Percentiles rank a stretch among this genome's conserved stretches.
Conservation (phyloP, 169 alveolate genomes). For the Cryptosporidium muris region DNA sequence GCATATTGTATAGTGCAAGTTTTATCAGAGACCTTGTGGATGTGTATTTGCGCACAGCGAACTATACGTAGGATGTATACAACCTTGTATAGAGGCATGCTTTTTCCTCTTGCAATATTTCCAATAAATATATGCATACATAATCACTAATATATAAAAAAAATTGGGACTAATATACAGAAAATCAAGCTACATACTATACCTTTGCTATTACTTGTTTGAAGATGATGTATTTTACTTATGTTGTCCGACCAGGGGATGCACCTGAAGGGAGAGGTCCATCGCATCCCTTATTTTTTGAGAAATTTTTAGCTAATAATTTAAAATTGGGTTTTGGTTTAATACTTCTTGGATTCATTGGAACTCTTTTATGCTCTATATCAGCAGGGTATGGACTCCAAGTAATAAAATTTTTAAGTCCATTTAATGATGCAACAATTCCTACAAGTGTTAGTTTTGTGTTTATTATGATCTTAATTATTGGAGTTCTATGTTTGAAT, state of each 20-base stretch:
- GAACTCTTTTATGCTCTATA: slow-evolving; percentile 15
- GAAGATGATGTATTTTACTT: slow-evolving; percentile 87
- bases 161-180: neutral
- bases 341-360: slow-evolving; percentile 39
- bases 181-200: neutral
- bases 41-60: slow-evolving; percentile 68
- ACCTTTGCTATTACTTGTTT: slow-evolving; percentile 1
- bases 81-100: slow-evolving; percentile 37
- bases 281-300: slow-evolving; percentile 86
- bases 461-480: slow-evolving; percentile 29
- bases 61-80: slow-evolving; percentile 48
- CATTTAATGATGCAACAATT: slow-evolving; percentile 33
- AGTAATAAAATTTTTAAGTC: slow-evolving; percentile 38
- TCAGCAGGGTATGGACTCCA: slow-evolving; percentile 35
- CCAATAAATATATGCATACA: slow-evolving; percentile 19
- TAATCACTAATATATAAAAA: neutral
- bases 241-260: slow-evolving; percentile 93
- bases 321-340: slow-evolving; percentile 83
- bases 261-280: slow-evolving; percentile 94
- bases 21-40: slow-evolving; percentile 25
- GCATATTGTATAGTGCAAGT: no score
- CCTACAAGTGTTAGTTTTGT: slow-evolving; percentile 33
- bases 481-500: slow-evolving; percentile 45
- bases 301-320: slow-evolving; percentile 87
- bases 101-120: neutral